Evolutionary conservation across 2,329 filamentous ascomycete species (phyloP).

Genomic region (Didymella lethalis): DNA sequence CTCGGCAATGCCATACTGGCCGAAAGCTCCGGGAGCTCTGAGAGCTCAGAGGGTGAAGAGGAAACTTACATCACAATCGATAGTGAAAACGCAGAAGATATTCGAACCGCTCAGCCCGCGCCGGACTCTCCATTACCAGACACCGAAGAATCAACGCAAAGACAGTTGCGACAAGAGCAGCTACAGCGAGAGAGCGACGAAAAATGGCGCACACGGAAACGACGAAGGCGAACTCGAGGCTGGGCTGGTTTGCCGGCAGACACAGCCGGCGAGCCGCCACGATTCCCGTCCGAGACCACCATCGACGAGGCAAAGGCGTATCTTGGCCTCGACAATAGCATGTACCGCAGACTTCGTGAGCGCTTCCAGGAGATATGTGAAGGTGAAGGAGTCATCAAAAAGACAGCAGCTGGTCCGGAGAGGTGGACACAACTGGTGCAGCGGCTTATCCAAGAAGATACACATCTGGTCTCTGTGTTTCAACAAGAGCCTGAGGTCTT

Average conservation of each 20-base stretch:
- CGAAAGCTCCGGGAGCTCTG: conserved; percentile 30
- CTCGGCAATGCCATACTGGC: conserved; percentile 41
- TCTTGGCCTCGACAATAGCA: conserved; percentile 67
- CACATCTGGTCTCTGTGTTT: conserved; percentile 70
- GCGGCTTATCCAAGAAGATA: conserved; percentile 69
- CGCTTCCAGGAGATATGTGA: conserved; percentile 76
- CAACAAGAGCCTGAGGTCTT: conserved; percentile 64
- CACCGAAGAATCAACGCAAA: conserved; percentile 35
- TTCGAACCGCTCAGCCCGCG: conserved; percentile 11
- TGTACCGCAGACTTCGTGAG: conserved; percentile 71
- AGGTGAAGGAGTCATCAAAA: conserved; percentile 73
- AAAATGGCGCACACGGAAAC: conserved; percentile 69
- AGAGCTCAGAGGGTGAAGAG: conserved; percentile 24
- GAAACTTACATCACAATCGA: conserved; percentile 1
- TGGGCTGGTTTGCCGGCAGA: conserved; percentile 74
- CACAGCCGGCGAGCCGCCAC: conserved; percentile 70
- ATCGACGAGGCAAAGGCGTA: conserved; percentile 79
- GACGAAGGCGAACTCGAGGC: conserved; percentile 71
- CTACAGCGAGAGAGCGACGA: conserved; percentile 68
- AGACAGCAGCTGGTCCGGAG: conserved; percentile 75
- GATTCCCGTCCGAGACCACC: conserved; percentile 84
- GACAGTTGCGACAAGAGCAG: conserved; percentile 43
- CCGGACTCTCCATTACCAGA: conserved; percentile 25
- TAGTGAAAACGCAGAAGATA: conserved; percentile 14
- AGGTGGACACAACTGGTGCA: conserved; percentile 77